These are phyloP conservation scores for Cryphonectria parasitica DNA, from an alignment of 2,329 filamentous ascomycete species.

Conservation along the genomic window DNA sequence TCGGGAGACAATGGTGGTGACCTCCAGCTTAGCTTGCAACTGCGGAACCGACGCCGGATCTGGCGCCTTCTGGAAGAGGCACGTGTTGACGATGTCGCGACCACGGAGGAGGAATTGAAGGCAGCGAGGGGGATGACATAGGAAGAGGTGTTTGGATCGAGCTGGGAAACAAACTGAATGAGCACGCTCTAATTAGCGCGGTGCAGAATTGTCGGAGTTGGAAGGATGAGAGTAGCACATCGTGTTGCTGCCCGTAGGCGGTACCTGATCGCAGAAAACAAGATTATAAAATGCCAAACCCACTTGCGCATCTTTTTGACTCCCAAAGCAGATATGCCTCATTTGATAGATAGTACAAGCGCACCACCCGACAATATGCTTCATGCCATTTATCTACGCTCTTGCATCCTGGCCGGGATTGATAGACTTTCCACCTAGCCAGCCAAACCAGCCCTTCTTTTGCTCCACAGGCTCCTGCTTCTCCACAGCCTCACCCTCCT, in stretches of 20 bases:
- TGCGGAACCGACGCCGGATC: neutral
- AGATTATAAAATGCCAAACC: neutral
- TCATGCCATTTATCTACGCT: slow-evolving; percentile 7
- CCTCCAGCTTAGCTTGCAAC: neutral
- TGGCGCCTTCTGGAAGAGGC: neutral
- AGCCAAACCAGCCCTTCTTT: slow-evolving; percentile 25
- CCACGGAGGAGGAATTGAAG: neutral
- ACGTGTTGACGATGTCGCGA: neutral
- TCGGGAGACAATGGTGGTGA: neutral
- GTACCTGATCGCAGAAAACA: neutral
- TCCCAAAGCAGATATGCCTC: neutral
- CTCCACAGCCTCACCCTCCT: neutral
- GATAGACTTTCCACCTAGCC: slow-evolving; percentile 19
- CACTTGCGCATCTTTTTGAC: neutral
- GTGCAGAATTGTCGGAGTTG: neutral
- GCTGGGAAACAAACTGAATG: neutral
- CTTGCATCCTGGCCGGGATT: slow-evolving; percentile 23
- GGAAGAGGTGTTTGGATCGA: neutral
- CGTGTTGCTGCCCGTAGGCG: neutral
- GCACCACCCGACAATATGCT: neutral
- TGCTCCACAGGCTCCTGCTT: slow-evolving; percentile 5
- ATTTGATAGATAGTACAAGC: neutral
- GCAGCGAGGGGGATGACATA: neutral
- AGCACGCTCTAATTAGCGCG: neutral
- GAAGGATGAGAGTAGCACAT: neutral